phyloP scores from a whole-genome alignment of 768 basidiomycete species.

The Rickenella mellea region DNA sequence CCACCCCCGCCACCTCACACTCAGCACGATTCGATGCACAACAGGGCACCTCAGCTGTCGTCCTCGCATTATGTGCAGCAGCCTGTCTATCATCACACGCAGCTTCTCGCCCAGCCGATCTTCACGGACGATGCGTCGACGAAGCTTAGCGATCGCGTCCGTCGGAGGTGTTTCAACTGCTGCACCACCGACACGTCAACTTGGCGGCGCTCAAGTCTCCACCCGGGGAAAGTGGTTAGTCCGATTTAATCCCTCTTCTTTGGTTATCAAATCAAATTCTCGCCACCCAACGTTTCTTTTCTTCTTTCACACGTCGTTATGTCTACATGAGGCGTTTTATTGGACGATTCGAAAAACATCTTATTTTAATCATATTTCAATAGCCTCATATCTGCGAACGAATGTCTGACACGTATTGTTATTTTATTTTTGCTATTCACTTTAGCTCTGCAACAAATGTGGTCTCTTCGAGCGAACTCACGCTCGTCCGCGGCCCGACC shows the following conservation, averaged over 20 bases:
- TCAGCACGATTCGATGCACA: slow-evolving; percentile 17
- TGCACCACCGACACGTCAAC: slow-evolving; percentile 79
- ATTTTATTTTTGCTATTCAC: background rate
- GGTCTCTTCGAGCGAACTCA: slow-evolving; percentile 77
- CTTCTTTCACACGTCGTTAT: too few species aligned
- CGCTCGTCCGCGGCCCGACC: slow-evolving; percentile 67
- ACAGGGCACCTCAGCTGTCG: slow-evolving; percentile 1
- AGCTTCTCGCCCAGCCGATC: slow-evolving; percentile 9
- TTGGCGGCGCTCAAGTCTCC: slow-evolving; percentile 69
- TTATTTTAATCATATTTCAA: too few species aligned
- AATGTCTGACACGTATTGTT: background rate
- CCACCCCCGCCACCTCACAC: slow-evolving; percentile 22
- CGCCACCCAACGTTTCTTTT: background rate
- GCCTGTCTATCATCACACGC: slow-evolving; percentile 1
- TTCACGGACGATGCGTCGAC: slow-evolving; percentile 76
- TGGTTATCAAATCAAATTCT: background rate
- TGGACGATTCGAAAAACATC: too few species aligned
- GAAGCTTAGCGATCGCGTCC: slow-evolving; percentile 68
- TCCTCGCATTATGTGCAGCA: slow-evolving; percentile 3
- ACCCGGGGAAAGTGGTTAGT: slow-evolving; percentile 68
- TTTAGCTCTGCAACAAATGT: slow-evolving; percentile 51
- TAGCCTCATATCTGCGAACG: too few species aligned
- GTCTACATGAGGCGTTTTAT: too few species aligned
- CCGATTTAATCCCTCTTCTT: background rate
- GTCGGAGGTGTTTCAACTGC: slow-evolving; percentile 76